Base-by-base conservation (phyloP, 208 protist genomes). In the Balamuthia mandrillaris region DNA sequence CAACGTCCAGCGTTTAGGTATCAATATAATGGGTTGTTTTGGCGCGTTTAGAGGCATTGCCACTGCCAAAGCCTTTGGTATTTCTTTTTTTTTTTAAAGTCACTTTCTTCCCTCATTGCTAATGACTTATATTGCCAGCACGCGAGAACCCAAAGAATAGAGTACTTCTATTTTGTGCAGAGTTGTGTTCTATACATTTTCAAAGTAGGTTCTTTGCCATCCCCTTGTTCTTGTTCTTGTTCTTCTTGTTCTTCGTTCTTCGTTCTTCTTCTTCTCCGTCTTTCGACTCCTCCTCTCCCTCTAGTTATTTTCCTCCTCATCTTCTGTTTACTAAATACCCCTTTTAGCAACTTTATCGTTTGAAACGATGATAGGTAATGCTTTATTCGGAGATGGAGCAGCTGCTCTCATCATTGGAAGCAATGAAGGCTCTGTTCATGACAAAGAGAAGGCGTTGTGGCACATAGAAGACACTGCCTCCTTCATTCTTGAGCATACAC, bases 1-100 rank as follows among this genome's bases (percentile, higher is more conserved):
- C 16, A 78, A 65, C 41, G 54, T 81, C 0, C 35, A 88, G 42
- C 51, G 86, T 42, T 42, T 88, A 3, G 47, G 37, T n/a, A 39
- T 86, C 27, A 88, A 88, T 45, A 84, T 88, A 29, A 88, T 85
- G 78, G 86, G 86, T 41, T 88, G 86, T 75, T 42, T 85, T 2
- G 78, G 81, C 5, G 86, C 81, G 58, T 66, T 85, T 44, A 56
- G 81, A 5, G 70, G 33, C 21, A 16, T 88, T 14, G 49, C 81
- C 49, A 58, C 51, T 2, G 78, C 86, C 44, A 77, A 77, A 45
- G 66, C 66, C 18, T 45, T 77, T 31, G 66, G 66, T 77, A 54
- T n/a, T n/a, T n/a, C n/a, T n/a, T n/a, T n/a, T n/a, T n/a, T n/a
- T n/a, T n/a, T n/a, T n/a, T n/a, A n/a, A n/a, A n/a, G n/a, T n/a